Percentiles rank a stretch among this genome's conserved stretches.
These are phyloP conservation scores for Phlebopus sp. DNA, from an alignment of 1,284 basidiomycete species.

Conservation along the genomic window DNA sequence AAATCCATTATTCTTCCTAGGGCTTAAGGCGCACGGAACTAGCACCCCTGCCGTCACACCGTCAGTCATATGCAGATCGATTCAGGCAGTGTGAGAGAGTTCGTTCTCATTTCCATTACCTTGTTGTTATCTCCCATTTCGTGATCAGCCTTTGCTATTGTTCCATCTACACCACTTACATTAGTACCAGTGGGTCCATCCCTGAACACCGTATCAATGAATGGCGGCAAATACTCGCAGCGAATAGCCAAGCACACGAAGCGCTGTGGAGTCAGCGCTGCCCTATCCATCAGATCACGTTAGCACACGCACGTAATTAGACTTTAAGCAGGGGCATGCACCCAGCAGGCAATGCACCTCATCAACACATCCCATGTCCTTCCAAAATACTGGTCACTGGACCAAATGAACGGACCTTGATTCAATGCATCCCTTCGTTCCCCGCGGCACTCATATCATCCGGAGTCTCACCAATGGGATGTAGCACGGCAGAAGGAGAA, in stretches of 20 bases:
- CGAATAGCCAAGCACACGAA: constrained; percentile 14
- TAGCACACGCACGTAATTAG: constrained; percentile 33
- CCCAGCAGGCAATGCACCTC: constrained; percentile 17
- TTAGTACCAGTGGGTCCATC: constrained; percentile 11
- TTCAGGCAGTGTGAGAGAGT: constrained; percentile 19
- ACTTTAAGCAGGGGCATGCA: constrained; percentile 35
- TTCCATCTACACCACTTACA: constrained; percentile 18
- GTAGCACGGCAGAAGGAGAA: constrained; percentile 10
- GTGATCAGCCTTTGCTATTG: constrained; percentile 18
- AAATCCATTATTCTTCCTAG: constrained; percentile 22
- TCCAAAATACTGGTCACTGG: constrained; percentile 8
- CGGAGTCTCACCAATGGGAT: background rate
- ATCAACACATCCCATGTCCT: constrained; percentile 7
- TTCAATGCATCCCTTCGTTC: constrained; percentile 19
- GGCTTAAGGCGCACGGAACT: constrained; percentile 26
- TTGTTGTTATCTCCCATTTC: constrained; percentile 12
- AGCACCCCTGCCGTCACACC: constrained; percentile 23
- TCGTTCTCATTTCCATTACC: constrained; percentile 7
- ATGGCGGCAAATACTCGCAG: constrained; percentile 13
- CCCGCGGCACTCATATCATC: constrained; percentile 27
- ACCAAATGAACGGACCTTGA: constrained; percentile 24
- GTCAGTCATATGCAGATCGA: constrained; percentile 34
- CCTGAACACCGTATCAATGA: constrained; percentile 20
- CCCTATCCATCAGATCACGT: constrained; percentile 31
- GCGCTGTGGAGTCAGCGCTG: constrained; percentile 7